Evolutionary conservation across 2,329 filamentous ascomycete species (phyloP).

Genomic region (Cercospora sp.): DNA sequence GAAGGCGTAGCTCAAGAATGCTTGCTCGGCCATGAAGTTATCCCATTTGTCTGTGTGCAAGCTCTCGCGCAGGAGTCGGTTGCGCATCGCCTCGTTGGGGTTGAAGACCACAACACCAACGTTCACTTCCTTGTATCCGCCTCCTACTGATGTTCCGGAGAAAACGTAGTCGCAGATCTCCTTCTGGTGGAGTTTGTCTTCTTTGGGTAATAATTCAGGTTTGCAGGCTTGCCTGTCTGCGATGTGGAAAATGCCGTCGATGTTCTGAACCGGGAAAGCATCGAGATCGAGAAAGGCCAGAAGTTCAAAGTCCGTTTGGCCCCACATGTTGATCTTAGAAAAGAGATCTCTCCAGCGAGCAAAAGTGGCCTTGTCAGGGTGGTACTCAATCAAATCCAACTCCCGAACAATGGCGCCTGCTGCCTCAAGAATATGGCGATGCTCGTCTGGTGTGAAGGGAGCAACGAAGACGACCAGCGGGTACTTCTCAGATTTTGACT

Average conservation of each 20-base stretch:
- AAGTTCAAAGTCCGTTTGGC: conserved; percentile 79
- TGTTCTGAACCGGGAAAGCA: conserved; percentile 38
- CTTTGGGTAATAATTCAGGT: conserved; percentile 24
- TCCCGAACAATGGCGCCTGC: conserved; percentile 28
- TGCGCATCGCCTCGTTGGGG: conserved; percentile 28
- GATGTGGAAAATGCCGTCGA: conserved; percentile 29
- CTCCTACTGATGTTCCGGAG: conserved; percentile 20
- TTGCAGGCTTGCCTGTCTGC: conserved; percentile 21
- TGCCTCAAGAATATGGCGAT: conserved; percentile 24
- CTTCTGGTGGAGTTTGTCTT: conserved; percentile 20
- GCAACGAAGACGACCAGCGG: conserved; percentile 29
- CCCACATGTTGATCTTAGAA: conserved; percentile 93
- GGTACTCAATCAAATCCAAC: conserved; percentile 24
- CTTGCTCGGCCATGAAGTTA: conserved; percentile 27
- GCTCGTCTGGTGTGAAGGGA: conserved; percentile 25
- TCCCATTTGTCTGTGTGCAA: conserved; percentile 24
- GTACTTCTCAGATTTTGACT: conserved; percentile 25
- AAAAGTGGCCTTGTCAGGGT: conserved; percentile 21
- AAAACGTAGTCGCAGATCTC: conserved; percentile 28
- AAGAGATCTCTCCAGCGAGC: conserved; percentile 51
- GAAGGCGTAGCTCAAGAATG: conserved; percentile 26
- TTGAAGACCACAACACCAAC: conserved; percentile 28
- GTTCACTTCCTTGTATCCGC: conserved; percentile 24
- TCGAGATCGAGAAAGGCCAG: conserved; percentile 94
- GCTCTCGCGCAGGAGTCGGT: conserved; percentile 22